phyloP scores from a whole-genome alignment of 1,284 basidiomycete genomes.

The Exobasidium cylindrosporum region DNA sequence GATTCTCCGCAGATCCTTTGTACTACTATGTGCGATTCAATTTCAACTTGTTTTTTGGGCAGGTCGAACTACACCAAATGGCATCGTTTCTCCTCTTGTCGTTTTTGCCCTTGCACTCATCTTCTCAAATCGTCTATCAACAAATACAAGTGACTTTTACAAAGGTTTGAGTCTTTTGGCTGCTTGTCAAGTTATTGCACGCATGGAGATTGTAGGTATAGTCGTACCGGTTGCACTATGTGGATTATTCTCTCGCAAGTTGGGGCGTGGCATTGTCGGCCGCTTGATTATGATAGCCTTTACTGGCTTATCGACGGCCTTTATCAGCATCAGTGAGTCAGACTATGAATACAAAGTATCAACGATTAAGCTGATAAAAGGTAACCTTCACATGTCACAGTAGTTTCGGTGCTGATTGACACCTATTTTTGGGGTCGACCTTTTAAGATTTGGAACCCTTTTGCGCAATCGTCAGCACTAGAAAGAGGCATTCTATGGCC shows the following conservation, averaged over 20 bases:
- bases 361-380: no score
- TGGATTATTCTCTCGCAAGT: neutral
- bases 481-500: conserved; percentile 63
- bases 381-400: neutral
- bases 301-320: neutral
- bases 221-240: conserved; percentile 33
- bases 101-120: conserved; percentile 65
- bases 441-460: neutral
- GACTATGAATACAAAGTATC: no score
- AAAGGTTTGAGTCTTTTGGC: conserved; percentile 62
- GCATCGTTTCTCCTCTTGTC: conserved; percentile 78
- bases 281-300: neutral
- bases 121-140: conserved; percentile 53
- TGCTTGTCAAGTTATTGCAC: conserved; percentile 70
- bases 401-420: conserved; percentile 61
- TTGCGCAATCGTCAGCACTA: neutral
- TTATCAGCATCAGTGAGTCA: neutral
- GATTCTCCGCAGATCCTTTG: conserved; percentile 56
- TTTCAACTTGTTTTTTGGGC: conserved; percentile 93
- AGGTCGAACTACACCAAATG: conserved; percentile 87
- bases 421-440: conserved; percentile 74
- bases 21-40: conserved; percentile 71
- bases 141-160: conserved; percentile 17
- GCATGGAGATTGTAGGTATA: conserved; percentile 69
- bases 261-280: neutral